phyloP scores from a whole-genome alignment of 129 eudicot genomes.

The Solidago caesia region DNA sequence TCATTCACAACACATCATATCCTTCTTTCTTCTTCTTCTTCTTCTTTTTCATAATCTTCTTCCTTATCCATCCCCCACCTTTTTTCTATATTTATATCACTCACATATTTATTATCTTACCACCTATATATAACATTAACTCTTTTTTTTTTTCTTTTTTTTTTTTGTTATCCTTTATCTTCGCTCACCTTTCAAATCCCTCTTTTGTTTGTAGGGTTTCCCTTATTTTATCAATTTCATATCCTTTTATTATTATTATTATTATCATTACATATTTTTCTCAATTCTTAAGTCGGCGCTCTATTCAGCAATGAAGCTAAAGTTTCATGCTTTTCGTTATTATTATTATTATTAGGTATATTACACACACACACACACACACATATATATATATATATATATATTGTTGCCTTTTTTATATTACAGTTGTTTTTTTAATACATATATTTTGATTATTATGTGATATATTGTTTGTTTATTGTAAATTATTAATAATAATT shows the following conservation, averaged over 20 bases:
- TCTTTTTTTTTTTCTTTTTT: not conserved
- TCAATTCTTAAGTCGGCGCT: constrained; percentile 6
- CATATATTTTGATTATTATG: not conserved
- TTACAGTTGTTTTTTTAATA: not conserved
- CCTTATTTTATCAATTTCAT: constrained; percentile 6
- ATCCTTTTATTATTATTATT: not conserved
- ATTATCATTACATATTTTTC: not conserved
- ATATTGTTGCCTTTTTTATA: not conserved
- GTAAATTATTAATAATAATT: too few relatives aligned
- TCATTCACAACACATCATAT: too few relatives aligned
- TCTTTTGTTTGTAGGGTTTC: constrained; percentile 37
- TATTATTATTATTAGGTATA: constrained; percentile 27
- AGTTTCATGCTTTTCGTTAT: constrained; percentile 18
- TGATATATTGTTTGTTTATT: too few relatives aligned
- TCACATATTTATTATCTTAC: too few relatives aligned
- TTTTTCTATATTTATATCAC: too few relatives aligned
- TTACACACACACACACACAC: not conserved
- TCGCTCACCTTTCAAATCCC: not conserved
- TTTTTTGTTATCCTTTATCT: constrained; percentile 4
- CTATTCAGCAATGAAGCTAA: constrained; percentile 26
- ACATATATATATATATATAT: too few relatives aligned
- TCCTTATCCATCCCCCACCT: too few relatives aligned
- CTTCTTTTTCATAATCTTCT: too few relatives aligned
- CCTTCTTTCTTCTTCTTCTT: too few relatives aligned
- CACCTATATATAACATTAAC: too few relatives aligned